Evolutionary conservation across 2,329 filamentous ascomycete species (phyloP), one percentile per base, ranked within the genome.

Genomic region (Stachybotrys elegans): DNA sequence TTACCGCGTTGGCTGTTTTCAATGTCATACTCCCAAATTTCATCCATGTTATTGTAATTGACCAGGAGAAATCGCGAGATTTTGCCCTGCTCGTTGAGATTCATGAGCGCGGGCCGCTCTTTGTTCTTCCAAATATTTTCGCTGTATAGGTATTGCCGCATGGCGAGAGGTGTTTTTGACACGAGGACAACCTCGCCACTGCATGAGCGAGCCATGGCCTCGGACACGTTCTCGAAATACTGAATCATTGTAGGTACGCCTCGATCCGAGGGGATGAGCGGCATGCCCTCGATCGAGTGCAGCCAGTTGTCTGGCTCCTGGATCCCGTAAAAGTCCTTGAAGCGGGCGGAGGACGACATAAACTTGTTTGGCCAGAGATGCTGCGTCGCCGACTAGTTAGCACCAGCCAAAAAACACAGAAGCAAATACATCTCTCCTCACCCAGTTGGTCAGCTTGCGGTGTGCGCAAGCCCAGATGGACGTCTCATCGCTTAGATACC

Each of bases 151-250:
- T 36, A 36, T 20, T 16, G 34, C 21, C 34, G 13, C 34, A 36
- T 36, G 7, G 19, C 34, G 21, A 19, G 34, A 16, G 34, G 19
- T 8, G 19, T 36, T 20, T 36, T 16, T 36, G 34, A 36, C 34
- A 36, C 21, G 17, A 36, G 19, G 16, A 36, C 34, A 36, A 36
- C 34, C 34, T 36, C 34, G 34, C 34, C 34, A 20, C 34, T 36
- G 34, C 34, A 36, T 13, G 34, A 36, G 11, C 21, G 34, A 36
- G 34, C 34, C 34, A 36, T 36, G 4, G 34, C 34, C 21, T 36
- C 34, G 34, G 34, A 36, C 34, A 36, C 21, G 34, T 4, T 20
- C 21, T 36, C 16, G 34, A 36, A 36, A 36, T 36, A 36, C 13
- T 36, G 34, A 36, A 36, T 36, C 34, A 20, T 36, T 11, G 34